Evolutionary conservation across 2,329 filamentous ascomycete species (phyloP).

Genomic region (Beauveria australis): DNA sequence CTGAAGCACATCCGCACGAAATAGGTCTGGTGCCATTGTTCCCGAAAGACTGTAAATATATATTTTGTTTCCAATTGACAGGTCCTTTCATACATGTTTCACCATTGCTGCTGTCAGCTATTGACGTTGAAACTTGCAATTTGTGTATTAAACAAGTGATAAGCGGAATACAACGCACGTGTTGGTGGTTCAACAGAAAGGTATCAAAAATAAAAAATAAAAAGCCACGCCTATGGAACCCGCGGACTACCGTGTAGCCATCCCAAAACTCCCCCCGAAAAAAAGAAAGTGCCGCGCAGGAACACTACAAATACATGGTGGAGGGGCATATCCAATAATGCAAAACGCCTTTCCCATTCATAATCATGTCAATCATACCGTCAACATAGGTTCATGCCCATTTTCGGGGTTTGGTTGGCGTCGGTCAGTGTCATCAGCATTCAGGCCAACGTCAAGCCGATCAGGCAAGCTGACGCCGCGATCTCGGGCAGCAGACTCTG

Average conservation of each 20-base stretch:
- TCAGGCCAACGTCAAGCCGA: conserved; percentile 28
- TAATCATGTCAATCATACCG: conserved; percentile 29
- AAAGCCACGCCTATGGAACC: background rate
- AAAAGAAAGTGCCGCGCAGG: background rate
- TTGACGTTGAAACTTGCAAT: background rate
- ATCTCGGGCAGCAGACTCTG: conserved; percentile 54
- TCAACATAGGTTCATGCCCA: conserved; percentile 45
- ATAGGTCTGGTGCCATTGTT: conserved; percentile 32
- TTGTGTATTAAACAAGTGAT: background rate
- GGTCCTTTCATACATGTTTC: background rate
- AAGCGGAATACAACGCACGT: background rate
- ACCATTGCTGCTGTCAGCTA: too few relatives aligned
- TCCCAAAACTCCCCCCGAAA: background rate
- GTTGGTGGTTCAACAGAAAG: background rate
- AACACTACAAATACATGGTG: background rate
- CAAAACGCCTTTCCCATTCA: conserved; percentile 3
- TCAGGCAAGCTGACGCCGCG: conserved; percentile 24
- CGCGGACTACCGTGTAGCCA: conserved; percentile 3
- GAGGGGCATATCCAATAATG: conserved; percentile 14
- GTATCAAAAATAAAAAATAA: background rate
- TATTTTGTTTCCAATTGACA: background rate
- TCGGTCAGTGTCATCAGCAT: conserved; percentile 28
- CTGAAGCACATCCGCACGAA: conserved; percentile 81
- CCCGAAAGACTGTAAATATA: conserved; percentile 9
- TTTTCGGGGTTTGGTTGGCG: conserved; percentile 25